phyloP scores from a whole-genome alignment of 2,329 filamentous ascomycete species.

The Fusarium oxysporum region DNA sequence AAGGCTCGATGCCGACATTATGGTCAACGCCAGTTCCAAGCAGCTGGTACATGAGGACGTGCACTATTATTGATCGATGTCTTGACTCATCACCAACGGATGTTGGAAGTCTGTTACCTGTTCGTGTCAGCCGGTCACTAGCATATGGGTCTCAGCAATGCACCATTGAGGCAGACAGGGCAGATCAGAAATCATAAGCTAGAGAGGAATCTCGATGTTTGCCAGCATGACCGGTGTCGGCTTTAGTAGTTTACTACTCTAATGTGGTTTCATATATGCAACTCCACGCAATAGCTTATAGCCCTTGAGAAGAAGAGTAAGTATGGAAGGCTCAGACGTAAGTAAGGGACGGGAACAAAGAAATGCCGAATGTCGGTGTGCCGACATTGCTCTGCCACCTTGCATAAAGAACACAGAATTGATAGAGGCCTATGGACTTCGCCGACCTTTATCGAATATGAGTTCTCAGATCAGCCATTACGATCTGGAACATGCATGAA shows the following conservation, averaged over 20 bases:
- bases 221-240: not conserved
- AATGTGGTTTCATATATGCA: not conserved
- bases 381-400: not conserved
- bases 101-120: not conserved
- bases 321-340: not conserved
- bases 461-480: not conserved
- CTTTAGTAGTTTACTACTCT: not conserved
- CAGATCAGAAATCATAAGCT: not conserved
- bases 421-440: not conserved
- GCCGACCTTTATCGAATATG: not conserved
- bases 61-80: not conserved
- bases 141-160: not conserved
- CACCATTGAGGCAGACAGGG: not conserved
- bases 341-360: conserved; percentile 6
- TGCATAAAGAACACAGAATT: not conserved
- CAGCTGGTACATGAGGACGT: conserved; percentile 4
- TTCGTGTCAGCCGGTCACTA: not conserved
- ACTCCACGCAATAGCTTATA: not conserved
- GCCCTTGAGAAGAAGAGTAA: not conserved
- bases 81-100: conserved; percentile 1
- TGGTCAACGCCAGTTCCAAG: conserved; percentile 14
- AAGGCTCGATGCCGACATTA: conserved; percentile 5
- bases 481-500: conserved; percentile 1
- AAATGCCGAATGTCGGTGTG: conserved; percentile 21
- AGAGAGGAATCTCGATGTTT: not conserved